phyloP scores from a whole-genome alignment of 164 flowering plant species.

The Santalum album region DNA sequence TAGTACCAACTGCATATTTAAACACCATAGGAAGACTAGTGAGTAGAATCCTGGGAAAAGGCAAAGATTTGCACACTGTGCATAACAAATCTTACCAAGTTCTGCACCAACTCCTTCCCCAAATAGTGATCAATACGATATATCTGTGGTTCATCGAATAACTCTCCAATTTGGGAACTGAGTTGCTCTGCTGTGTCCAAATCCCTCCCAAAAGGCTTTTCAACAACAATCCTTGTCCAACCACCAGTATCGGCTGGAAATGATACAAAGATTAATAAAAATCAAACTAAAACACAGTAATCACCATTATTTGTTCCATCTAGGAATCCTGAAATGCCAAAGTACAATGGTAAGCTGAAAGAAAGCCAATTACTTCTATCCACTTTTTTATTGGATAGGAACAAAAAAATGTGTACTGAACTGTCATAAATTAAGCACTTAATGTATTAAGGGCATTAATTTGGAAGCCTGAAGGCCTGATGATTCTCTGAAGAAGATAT shows the following conservation, averaged over 20 bases:
- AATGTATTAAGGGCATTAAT: neutral
- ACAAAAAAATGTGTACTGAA: too few relatives aligned
- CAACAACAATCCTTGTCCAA: constrained; percentile 96
- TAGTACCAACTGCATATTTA: constrained; percentile 56
- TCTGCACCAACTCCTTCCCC: constrained; percentile 98
- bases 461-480: neutral
- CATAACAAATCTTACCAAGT: constrained; percentile 65
- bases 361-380: neutral
- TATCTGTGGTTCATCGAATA: constrained; percentile 84
- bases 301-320: neutral
- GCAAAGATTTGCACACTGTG: neutral
- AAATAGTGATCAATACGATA: constrained; percentile 98
- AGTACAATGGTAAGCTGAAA: neutral
- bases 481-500: neutral
- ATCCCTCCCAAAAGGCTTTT: constrained; percentile 98
- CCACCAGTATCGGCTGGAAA: constrained; percentile 92
- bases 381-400: too few relatives aligned
- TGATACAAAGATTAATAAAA: neutral
- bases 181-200: constrained; percentile 76
- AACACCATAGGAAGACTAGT: constrained; percentile 1
- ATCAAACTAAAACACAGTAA: neutral
- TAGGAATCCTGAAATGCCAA: constrained; percentile 2
- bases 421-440: neutral
- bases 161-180: constrained; percentile 81
- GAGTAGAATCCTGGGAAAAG: neutral